Percentiles rank a stretch among this genome's conserved stretches.
These are phyloP conservation scores for Moesziomyces globuligerus DNA, from an alignment of 1,284 basidiomycete genomes.

Conservation along the genomic window DNA sequence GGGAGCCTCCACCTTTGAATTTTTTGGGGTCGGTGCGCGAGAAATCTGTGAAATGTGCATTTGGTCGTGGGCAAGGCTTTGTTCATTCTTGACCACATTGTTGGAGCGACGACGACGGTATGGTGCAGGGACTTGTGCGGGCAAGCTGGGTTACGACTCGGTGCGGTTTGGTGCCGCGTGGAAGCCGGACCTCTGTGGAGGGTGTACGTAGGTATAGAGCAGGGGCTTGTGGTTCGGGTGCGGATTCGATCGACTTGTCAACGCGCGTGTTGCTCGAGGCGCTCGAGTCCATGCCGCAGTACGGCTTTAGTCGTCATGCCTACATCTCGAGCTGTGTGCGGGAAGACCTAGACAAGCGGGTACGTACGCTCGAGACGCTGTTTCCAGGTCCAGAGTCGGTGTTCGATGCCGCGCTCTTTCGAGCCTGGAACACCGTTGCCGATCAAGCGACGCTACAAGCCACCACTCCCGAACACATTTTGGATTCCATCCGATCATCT, in stretches of 20 bases:
- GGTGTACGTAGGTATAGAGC: too few relatives aligned
- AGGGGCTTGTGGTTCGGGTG: too few relatives aligned
- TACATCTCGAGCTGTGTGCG: conserved; percentile 1
- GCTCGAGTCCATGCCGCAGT: conserved; percentile 7
- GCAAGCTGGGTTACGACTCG: too few relatives aligned
- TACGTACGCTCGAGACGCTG: conserved; percentile 12
- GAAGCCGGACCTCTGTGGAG: too few relatives aligned
- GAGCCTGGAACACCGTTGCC: conserved; percentile 16
- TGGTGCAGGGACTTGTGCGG: too few relatives aligned
- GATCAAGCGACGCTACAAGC: conserved; percentile 11
- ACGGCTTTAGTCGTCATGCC: conserved; percentile 25
- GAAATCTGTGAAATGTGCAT: too few relatives aligned
- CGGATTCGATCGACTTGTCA: not conserved
- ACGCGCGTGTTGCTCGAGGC: conserved; percentile 11
- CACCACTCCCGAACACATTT: not conserved
- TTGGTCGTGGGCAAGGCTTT: too few relatives aligned
- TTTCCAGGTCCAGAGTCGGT: conserved; percentile 19
- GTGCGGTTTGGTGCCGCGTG: too few relatives aligned
- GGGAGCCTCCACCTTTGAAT: conserved; percentile 6
- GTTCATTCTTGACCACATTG: not conserved
- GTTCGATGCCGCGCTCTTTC: conserved; percentile 16
- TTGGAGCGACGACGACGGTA: too few relatives aligned
- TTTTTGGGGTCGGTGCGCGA: too few relatives aligned
- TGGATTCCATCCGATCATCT: not conserved
- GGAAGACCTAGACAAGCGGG: not conserved